Evolutionary conservation across 1,284 basidiomycete genomes (phyloP).

Genomic region (Ceratobasidium sp.): DNA sequence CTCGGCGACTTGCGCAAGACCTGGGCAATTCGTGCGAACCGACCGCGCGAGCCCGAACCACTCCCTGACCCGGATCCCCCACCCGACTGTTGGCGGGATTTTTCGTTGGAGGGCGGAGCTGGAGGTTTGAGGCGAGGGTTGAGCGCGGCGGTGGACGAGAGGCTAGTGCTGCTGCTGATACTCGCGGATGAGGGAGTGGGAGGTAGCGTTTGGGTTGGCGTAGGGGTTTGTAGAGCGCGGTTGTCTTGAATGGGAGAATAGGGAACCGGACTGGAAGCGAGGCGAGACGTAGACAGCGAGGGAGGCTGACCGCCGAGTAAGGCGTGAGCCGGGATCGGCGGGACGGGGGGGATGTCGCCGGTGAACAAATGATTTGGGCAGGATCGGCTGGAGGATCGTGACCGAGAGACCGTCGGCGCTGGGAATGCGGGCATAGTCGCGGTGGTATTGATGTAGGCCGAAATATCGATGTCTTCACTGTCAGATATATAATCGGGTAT

Average conservation of each 20-base stretch:
- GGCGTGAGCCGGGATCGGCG: conserved; percentile 30
- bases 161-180: conserved; percentile 25
- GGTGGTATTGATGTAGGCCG: conserved; percentile 23
- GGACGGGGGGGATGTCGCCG: conserved; percentile 30
- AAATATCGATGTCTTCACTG: conserved; percentile 36
- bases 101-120: background rate
- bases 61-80: conserved; percentile 29
- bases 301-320: conserved; percentile 5
- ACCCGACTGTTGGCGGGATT: conserved; percentile 36
- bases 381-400: conserved; percentile 42
- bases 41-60: conserved; percentile 26
- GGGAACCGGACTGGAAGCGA: background rate
- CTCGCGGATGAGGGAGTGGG: conserved; percentile 37
- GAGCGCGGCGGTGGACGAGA: background rate
- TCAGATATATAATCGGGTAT: conserved; percentile 40
- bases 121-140: background rate
- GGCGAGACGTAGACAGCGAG: conserved; percentile 19
- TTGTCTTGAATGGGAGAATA: background rate
- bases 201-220: conserved; percentile 32
- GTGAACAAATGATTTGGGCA: background rate
- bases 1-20: conserved; percentile 29
- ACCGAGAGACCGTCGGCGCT: conserved; percentile 42
- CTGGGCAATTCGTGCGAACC: conserved; percentile 13
- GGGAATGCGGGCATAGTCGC: conserved; percentile 32
- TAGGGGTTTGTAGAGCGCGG: conserved; percentile 39